Percentiles rank a stretch among this genome's conserved stretches.
Evolutionary conservation across 805 yeast species (phyloP).

Genomic region (Metschnikowia cubensis): DNA sequence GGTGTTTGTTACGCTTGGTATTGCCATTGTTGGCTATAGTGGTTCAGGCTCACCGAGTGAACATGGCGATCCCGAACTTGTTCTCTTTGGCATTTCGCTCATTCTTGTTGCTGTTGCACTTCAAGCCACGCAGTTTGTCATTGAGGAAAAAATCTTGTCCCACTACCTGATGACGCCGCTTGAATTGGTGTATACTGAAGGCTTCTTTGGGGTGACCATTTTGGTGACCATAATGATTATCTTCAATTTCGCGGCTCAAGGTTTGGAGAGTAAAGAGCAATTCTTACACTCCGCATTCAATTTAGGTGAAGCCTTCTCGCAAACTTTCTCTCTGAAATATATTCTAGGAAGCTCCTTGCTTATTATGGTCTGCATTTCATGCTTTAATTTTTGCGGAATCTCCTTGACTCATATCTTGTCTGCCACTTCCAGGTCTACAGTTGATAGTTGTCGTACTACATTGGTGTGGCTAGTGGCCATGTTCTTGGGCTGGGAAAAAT

Average conservation of each 20-base stretch:
- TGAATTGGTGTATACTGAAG: slow-evolving; percentile 69
- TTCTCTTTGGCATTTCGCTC: slow-evolving; percentile 53
- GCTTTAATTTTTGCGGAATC: slow-evolving; percentile 71
- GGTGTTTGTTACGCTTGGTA: slow-evolving; percentile 62
- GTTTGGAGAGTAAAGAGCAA: slow-evolving; percentile 23
- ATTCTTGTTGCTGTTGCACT: slow-evolving; percentile 61
- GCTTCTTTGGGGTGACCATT: slow-evolving; percentile 55
- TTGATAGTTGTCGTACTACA: slow-evolving; percentile 73
- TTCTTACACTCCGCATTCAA: slow-evolving; percentile 54
- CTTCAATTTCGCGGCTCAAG: slow-evolving; percentile 40
- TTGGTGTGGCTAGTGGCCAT: slow-evolving; percentile 74
- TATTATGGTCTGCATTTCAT: slow-evolving; percentile 69
- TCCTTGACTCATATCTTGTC: slow-evolving; percentile 60
- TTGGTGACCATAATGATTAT: slow-evolving; percentile 44
- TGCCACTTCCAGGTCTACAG: slow-evolving; percentile 76
- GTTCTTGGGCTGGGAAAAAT: slow-evolving; percentile 70
- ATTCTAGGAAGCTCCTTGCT: slow-evolving; percentile 53
- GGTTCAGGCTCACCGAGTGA: slow-evolving; percentile 40
- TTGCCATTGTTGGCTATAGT: slow-evolving; percentile 68
- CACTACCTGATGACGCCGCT: slow-evolving; percentile 55
- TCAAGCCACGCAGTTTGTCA: slow-evolving; percentile 73
- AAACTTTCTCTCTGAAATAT: slow-evolving; percentile 41
- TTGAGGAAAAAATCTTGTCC: slow-evolving; percentile 65
- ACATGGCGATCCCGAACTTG: slow-evolving; percentile 21
- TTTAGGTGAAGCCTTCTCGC: slow-evolving; percentile 44